A percentile compares a stretch with the other conserved stretches of the same genome.
Conservation (phyloP, 2,329 filamentous ascomycete species). For the Clarireedia monteithiana region DNA sequence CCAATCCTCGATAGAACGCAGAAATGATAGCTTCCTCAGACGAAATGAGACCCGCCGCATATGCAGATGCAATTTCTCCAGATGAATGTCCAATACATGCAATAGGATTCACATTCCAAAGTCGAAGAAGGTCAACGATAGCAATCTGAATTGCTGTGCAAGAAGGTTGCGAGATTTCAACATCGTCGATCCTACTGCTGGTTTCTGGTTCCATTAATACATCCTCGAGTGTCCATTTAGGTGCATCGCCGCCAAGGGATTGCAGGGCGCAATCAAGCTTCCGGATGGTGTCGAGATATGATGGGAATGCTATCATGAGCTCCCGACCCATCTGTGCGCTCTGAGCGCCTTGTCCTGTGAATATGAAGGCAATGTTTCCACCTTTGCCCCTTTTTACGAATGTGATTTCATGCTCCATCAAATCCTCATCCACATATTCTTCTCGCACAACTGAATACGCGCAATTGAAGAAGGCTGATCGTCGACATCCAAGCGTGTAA, state of each 20-base stretch:
- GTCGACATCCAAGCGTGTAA: not conserved
- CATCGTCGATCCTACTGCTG: not conserved
- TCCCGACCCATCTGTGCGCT: constrained; percentile 22
- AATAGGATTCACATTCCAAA: constrained; percentile 32
- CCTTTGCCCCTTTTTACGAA: constrained; percentile 2
- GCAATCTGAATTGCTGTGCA: constrained; percentile 41
- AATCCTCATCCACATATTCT: not conserved
- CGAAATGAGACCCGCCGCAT: constrained; percentile 30
- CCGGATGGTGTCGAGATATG: constrained; percentile 15
- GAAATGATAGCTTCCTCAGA: constrained; percentile 31
- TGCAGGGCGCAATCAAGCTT: constrained; percentile 1
- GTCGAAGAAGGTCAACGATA: constrained; percentile 35
- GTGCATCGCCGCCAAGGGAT: not conserved
- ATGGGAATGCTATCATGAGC: constrained; percentile 8
- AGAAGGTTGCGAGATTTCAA: constrained; percentile 30
- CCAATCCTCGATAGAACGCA: constrained; percentile 35
- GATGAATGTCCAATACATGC: constrained; percentile 38
- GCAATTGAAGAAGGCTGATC: not conserved
- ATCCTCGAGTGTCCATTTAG: constrained; percentile 17
- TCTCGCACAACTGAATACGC: constrained; percentile 1
- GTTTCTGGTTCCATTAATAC: constrained; percentile 27
- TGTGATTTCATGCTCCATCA: not conserved
- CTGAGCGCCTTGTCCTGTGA: constrained; percentile 28
- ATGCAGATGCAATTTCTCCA: constrained; percentile 42
- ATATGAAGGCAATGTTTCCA: constrained; percentile 12